Conservation (phyloP, 352 stramenopile species). For the Pythium phragmiticola region DNA sequence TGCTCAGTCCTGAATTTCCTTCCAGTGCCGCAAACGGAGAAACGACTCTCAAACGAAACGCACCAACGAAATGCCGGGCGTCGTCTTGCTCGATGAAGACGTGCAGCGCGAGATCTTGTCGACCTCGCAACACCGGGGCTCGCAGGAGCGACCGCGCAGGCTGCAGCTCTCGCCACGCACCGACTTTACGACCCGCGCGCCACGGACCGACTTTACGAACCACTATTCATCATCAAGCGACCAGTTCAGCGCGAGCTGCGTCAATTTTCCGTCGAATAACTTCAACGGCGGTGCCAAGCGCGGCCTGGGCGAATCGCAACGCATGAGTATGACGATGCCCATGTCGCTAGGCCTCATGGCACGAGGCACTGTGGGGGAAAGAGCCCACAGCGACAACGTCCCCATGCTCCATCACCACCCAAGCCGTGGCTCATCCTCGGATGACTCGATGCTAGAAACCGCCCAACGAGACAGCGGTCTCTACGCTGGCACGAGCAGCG, state of each 20-base stretch:
- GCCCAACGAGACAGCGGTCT: background rate
- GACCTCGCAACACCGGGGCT: too few relatives aligned
- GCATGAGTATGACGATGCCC: conserved; percentile 11
- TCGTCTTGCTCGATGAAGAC: conserved; percentile 14
- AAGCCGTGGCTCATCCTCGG: conserved; percentile 1
- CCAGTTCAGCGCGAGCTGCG: too few relatives aligned
- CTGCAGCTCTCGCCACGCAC: background rate
- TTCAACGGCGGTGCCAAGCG: too few relatives aligned
- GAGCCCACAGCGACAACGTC: conserved; percentile 8
- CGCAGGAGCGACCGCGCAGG: too few relatives aligned
- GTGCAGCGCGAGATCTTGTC: background rate
- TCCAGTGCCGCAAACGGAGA: too few relatives aligned
- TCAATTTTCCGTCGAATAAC: too few relatives aligned
- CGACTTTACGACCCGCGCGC: conserved; percentile 16
- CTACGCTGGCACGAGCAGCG: conserved; percentile 32
- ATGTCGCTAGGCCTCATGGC: background rate
- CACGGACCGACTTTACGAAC: conserved; percentile 45
- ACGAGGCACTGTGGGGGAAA: conserved; percentile 6
- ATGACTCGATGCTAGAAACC: background rate
- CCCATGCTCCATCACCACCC: background rate
- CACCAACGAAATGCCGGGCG: background rate
- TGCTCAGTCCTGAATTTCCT: too few relatives aligned
- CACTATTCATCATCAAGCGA: too few relatives aligned
- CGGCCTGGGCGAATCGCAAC: background rate
- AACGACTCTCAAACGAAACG: too few relatives aligned